Evolutionary conservation across 2,329 filamentous ascomycete species (phyloP), one percentile per base, ranked within the genome.

Genomic region (Davidsoniella virescens): DNA sequence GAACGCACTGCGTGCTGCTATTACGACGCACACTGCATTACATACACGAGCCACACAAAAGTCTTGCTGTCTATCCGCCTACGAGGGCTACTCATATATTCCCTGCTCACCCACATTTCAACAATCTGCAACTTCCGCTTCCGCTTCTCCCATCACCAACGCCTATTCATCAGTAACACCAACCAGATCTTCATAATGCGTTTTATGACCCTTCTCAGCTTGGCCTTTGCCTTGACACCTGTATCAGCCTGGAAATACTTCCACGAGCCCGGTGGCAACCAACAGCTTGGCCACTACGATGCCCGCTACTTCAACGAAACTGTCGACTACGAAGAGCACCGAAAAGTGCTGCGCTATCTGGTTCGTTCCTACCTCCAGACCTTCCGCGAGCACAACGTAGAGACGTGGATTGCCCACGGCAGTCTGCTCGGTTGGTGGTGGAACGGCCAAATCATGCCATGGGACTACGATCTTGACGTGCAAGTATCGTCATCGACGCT

Each of bases 381-480:
- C 51, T 82, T 84, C 62, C 67, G 70, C 42, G 68, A 73, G 16
- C 69, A 80, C 49, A 75, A 76, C 5, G 65, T 87, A 54, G 84
- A 90, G 64, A 90, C 86, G 0, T 92, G 86, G 86, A 77, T 93
- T 53, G 85, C 86, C 38, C 86, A 93, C 63, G 86, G 86, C 45
- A 87, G 85, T 4, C 66, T 92, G 46, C 68, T 93, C 18, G 86
- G 85, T 10, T 93, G 86, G 86, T 92, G 84, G 83, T 93, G 86
- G 86, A 90, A 87, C 61, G 73, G 70, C 40, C 66, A 77, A 64
- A 78, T 85, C 60, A 77, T 88, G 67, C 84, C 84, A 0, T 88
- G 84, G 84, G 85, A 92, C 63, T 84, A 79, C 68, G 86, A 93
- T 62, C 69, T 92, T 43, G 86, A 93, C 63, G 84, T 84, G 0